Base-by-base conservation (phyloP, 495 filamentous ascomycete species). In the Amorphotheca resinae region DNA sequence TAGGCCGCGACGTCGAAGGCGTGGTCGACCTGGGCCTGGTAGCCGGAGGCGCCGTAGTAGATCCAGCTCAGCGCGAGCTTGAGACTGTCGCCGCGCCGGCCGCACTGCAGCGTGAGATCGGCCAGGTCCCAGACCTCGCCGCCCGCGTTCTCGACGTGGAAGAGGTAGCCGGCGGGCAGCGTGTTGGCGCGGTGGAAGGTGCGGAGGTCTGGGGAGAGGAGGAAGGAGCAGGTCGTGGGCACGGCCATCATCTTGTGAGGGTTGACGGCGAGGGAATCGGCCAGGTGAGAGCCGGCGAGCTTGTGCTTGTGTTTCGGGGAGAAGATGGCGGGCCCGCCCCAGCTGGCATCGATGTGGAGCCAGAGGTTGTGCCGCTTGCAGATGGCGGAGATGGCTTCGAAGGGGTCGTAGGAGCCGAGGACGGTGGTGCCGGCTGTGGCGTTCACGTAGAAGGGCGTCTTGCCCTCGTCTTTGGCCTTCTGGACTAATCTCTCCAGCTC, bases 241-340 rank as follows among this genome's bases (percentile, higher is more conserved):
- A 84, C 84, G 31, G 83, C 84, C 51, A 98, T 71, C 91, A 95
- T 98, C 62, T 95, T 95, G 62, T 98, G 89, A 46, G 91, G 88
- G 59, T 93, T 94, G 31, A 94, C 72, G 7, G 84, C 80, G 22
- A 95, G 67, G 26, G 76, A 84, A 63, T 94, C 68, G 7, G 87
- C 91, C 12, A 75, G 68, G 34, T 87, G 69, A 11, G 72, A 64
- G 18, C 89, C 89, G 12, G 66, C 56, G 28, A 93, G 61, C 60
- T 83, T 80, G 52, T 66, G 58, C 21, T 67, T 67, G 40, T 83
- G 80, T 32, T 59, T 58, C 22, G 66, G 43, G 21, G 80, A 86
- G 70, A 96, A 95, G 44, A 81, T 65, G 33, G 83, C 87, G 0
- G 80, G 73, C 1, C 86, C 91, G 50, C 89, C 91, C 88, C 88